Base-by-base conservation (phyloP, 495 filamentous ascomycete species). In the Chlorociboria aeruginascens region DNA sequence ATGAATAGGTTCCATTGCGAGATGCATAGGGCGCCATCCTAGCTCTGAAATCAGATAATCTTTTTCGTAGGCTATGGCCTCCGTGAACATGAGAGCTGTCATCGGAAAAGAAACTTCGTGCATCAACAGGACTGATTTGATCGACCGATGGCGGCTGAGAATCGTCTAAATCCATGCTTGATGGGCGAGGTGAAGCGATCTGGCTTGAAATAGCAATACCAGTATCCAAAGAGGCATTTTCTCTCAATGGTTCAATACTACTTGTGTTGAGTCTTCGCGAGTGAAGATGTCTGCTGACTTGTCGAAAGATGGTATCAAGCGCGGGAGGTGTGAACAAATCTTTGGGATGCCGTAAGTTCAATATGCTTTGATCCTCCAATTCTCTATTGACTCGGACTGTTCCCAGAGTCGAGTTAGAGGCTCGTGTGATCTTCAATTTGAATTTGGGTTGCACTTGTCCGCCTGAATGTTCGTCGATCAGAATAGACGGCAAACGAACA, bases 41-140 rank as follows among this genome's bases (percentile, higher is more conserved):
- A 32, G 54, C 48, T 34, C 40, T 53, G 8, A 57, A 38, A 14
- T 55, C 46, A 14, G 66, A 64, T 8, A 67, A 36, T 35, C 58
- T 55, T 31, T 62, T 62, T 16, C 59, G 55, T 45, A 66, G 47
- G 20, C 47, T 54, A 7, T 50, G 40, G 8, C 45, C 32, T 25
- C 39, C 51, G 12, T 63, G 32, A 3, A 37, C 38, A 7, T 53
- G 45, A 4, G 63, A 67, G 54, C 63, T 68, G 44, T 69, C 61
- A 38, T 70, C 64, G 3, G 63, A 67, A 48, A 68, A 69, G 48
- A 60, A 62, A 40, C 62, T 69, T 28, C 53, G 56, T 3, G 57
- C 59, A 40, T 70, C 66, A 28, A 54, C 43, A 8, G 66, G 39
- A 46, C 59, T 51, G 9, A 57, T 39, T 33, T 38, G 53, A 3